Base-by-base conservation (phyloP, 192 early-diverging fungal species). In the Linderina pennispora region DNA sequence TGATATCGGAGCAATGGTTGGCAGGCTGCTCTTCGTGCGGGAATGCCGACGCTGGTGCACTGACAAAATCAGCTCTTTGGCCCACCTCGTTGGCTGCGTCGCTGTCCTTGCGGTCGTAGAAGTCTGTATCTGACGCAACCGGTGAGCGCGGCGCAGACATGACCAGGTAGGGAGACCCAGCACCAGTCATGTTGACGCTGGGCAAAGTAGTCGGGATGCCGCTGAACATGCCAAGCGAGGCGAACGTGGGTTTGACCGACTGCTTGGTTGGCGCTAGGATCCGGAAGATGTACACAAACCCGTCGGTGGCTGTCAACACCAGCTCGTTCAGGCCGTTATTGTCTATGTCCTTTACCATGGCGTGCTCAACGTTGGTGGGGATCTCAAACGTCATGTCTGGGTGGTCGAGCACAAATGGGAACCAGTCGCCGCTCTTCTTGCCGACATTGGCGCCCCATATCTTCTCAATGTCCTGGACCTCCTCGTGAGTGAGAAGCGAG, bases 61-160 rank as follows among this genome's bases (percentile, higher is more conserved):
- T n/a, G n/a, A n/a, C n/a, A n/a, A n/a, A n/a, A n/a, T n/a, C n/a
- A n/a, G n/a, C n/a, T n/a, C n/a, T n/a, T n/a, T n/a, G n/a, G n/a
- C n/a, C n/a, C n/a, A n/a, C n/a, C n/a, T n/a, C n/a, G n/a, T n/a
- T n/a, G n/a, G n/a, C n/a, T n/a, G n/a, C n/a, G n/a, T n/a, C n/a
- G n/a, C n/a, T n/a, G n/a, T n/a, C n/a, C n/a, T n/a, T 17, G 20
- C 9, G 20, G 22, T 11, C 50, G 31, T 56, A 43, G 13, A 54
- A 35, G n/a, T 72, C 68, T 8, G 57, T 18, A 33, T 72, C 68
- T 2, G 68, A 72, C 6, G 53, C 56, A 36, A 65, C 53, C 1
- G 68, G 68, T 9, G 68, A 72, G 7, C 68, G 56, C 3, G 68
- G 68, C n/a, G 68, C 68, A 15, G 68, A 72, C 68, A 72, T 72